Base-by-base conservation (phyloP, 179 eudicot genomes). In the Monotropa hypopitys region DNA sequence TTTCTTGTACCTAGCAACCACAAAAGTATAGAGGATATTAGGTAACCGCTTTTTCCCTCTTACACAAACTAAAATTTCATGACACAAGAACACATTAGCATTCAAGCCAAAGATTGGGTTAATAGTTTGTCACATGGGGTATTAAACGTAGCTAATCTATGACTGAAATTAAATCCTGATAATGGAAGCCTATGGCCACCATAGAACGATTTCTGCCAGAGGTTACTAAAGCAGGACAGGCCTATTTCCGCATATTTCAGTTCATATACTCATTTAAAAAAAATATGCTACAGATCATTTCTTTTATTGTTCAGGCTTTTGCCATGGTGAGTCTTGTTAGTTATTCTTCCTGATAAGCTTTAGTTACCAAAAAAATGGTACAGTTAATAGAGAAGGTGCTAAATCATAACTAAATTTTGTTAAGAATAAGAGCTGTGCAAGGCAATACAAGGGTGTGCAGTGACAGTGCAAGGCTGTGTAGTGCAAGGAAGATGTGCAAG, bases 1-100 rank as follows among this genome's bases (percentile, higher is more conserved):
- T 78, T 88, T 91, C 83, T 92, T 91, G 80, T 92, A 92, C 97
- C 97, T 90, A 56, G 45, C 54, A 45, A 71, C 33, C 45, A 61
- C 40, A 45, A 23, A 80, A 46, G 32, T 35, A 68, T 16, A 66
- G 26, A 59, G 59, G 18, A 76, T 46, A 50, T 66, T 67, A 66
- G 47, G 49, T 9, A 65, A 9, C 72, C 0, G 35, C 16, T 7
- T 21, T 49, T 28, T 76, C 11, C 53, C 16, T 59, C n/a, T 32
- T 15, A 65, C 23, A 5, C 45, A 49, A 30, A 49, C 63, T 63
- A 23, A n/a, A n/a, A 61, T n/a, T 33, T 51, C 47, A 15, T n/a
- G 46, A 10, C 53, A 30, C 26, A 12, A 28, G 8, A 28, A 40
- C n/a, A 65, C 46, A n/a, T 20, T 61, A 15, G 32, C 3, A 45